phyloP scores from a whole-genome alignment of 2,329 filamentous ascomycete genomes.

The Colletotrichum tabaci region DNA sequence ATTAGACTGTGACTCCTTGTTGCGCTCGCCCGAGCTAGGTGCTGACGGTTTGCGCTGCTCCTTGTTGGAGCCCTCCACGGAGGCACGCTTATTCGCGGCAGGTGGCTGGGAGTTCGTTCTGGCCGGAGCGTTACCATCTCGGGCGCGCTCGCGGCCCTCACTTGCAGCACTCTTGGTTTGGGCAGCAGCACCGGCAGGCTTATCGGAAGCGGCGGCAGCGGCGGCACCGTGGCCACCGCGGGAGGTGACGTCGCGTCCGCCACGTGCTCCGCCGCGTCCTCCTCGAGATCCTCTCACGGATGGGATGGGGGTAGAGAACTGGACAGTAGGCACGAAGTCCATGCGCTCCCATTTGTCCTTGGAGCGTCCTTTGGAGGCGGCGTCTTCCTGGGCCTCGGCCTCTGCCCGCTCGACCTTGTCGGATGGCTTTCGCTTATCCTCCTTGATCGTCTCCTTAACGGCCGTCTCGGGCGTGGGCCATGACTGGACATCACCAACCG shows the following conservation, averaged over 20 bases:
- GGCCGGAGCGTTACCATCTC: conserved; percentile 54
- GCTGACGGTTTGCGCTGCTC: conserved; percentile 63
- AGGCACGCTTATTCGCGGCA: conserved; percentile 59
- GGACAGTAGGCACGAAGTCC: conserved; percentile 85
- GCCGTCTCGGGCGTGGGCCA: conserved; percentile 94
- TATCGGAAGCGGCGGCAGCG: conserved; percentile 54
- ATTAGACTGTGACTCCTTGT: conserved; percentile 53
- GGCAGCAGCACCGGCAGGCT: conserved; percentile 50
- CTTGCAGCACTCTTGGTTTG: conserved; percentile 52
- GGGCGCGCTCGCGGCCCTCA: conserved; percentile 54
- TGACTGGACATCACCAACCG: conserved; percentile 81
- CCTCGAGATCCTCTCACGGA: conserved; percentile 64
- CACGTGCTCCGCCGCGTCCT: conserved; percentile 63
- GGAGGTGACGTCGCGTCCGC: conserved; percentile 54
- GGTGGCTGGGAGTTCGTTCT: conserved; percentile 55
- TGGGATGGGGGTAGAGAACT: conserved; percentile 87
- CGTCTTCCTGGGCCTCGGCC: conserved; percentile 73
- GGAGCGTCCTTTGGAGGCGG: conserved; percentile 66
- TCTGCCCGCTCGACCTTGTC: conserved; percentile 72
- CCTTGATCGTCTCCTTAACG: conserved; percentile 74
- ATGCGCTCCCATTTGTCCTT: conserved; percentile 92
- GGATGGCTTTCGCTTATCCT: conserved; percentile 80
- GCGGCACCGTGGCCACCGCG: conserved; percentile 48
- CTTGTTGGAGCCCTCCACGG: conserved; percentile 58
- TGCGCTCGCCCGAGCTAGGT: conserved; percentile 43